Conservation (phyloP, 306 rosid species). For the Glycine latifolia region DNA sequence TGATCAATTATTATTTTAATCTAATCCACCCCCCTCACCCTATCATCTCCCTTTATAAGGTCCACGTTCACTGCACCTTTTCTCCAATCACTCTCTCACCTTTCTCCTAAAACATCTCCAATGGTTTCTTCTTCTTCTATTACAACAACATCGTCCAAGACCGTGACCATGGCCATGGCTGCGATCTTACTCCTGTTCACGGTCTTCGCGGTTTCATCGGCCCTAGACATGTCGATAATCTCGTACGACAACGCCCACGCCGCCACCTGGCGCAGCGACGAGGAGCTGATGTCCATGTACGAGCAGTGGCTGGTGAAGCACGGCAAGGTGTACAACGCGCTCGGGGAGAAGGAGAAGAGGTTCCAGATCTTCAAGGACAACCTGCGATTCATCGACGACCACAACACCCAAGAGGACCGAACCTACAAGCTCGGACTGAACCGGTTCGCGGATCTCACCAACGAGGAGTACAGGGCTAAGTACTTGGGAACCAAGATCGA, state of each 20-base stretch:
- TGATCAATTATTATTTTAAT: neutral
- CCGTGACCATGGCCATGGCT: conserved; percentile 7
- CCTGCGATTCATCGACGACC: conserved; percentile 59
- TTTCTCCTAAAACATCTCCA: neutral
- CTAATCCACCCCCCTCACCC: neutral
- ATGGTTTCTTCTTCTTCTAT: conserved; percentile 55
- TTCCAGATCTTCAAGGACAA: no score
- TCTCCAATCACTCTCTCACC: neutral
- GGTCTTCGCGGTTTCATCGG: conserved; percentile 56
- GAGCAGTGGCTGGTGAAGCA: no score
- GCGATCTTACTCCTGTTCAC: conserved; percentile 43
- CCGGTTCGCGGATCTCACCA: conserved; percentile 91
- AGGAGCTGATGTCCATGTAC: conserved; percentile 8
- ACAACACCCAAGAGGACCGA: conserved; percentile 49
- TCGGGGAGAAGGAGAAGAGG: no score
- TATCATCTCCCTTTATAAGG: conserved; percentile 50
- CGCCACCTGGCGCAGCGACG: conserved; percentile 59
- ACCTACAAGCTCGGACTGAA: conserved; percentile 74
- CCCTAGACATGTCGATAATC: conserved; percentile 79
- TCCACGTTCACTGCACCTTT: conserved; percentile 43
- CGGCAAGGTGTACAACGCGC: no score
- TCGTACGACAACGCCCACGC: conserved; percentile 56
- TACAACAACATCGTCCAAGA: conserved; percentile 20
- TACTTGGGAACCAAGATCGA: conserved; percentile 65
- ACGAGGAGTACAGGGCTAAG: conserved; percentile 79